Base-by-base conservation (phyloP, 1,284 basidiomycete genomes). In the Psilocybe mexicana region DNA sequence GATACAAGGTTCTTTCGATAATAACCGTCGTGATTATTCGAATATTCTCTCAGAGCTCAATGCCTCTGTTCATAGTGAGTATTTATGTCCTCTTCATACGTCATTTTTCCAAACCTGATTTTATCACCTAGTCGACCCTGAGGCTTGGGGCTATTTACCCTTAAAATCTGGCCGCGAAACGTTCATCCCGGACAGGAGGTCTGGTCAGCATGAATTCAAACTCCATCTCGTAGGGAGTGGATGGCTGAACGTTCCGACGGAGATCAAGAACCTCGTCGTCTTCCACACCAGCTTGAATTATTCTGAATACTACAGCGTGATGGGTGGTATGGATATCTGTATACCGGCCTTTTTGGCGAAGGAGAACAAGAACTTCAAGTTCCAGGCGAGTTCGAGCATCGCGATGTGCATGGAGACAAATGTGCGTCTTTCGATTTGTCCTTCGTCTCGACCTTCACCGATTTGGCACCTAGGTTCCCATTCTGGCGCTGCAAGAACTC, bases 321-420 rank as follows among this genome's bases (percentile, higher is more conserved):
- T 61, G 59, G 46, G 52, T 0, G 44, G 55, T 1, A 61, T 61
- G 59, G 59, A 57, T 36, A 24, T 57, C 8, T 56, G 55, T 18
- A 45, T 61, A 33, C 59, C 59, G 1, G 59, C 59, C 1, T 61
- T 61, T 35, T 35, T 46, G 5, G 43, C 46, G 1, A 28, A 44
- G 12, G 18, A 25, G 2, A 38, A 57, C 24, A 49, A 40, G 14
- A 54, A 61, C n/a, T 61, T 50, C 43, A 57, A 40, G 14, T 28
- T 33, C 10, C 55, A 61, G 30, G 59, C 59, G 2, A 61, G 59
- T 30, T 61, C 59, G 6, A 57, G 54, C 25, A 57, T 61, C 30
- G 59, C 52, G 11, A 61, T 61, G 59, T 53, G 55, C 3, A 53
- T 57, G 43, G 55, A 61, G 35, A 36, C 26, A 6, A 55, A 61